phyloP scores from a whole-genome alignment of 306 rosid genomes.

The Fragaria iinumae region DNA sequence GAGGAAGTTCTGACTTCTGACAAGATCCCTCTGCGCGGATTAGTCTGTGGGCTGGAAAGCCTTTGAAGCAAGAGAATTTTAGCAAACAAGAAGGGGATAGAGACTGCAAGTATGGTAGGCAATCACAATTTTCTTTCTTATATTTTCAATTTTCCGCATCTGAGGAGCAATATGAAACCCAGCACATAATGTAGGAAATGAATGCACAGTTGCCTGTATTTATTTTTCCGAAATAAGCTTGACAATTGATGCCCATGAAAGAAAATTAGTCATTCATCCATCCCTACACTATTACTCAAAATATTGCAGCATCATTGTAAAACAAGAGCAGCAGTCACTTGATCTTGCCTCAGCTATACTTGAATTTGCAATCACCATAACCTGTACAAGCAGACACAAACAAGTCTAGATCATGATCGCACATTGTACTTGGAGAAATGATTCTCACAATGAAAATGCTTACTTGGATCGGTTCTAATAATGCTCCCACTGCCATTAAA shows the following conservation, averaged over 20 bases:
- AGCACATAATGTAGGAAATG: neutral
- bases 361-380: neutral
- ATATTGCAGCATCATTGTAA: neutral
- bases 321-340: neutral
- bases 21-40: too few species aligned
- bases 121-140: too few species aligned
- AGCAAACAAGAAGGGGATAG: too few species aligned
- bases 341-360: neutral
- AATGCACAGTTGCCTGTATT: neutral
- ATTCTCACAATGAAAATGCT: neutral
- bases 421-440: neutral
- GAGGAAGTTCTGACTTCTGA: too few species aligned
- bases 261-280: neutral
- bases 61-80: too few species aligned
- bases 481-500: slow-evolving; percentile 30
- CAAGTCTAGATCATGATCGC: neutral
- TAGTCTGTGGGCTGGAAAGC: too few species aligned
- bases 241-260: neutral
- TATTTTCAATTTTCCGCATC: too few species aligned
- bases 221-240: neutral
- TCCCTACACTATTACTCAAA: neutral
- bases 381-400: slow-evolving; percentile 1
- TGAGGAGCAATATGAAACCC: too few species aligned
- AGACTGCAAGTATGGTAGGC: too few species aligned
- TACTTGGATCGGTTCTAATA: slow-evolving; percentile 16